A percentile compares a stretch with the other conserved stretches of the same genome.
phyloP scores from a whole-genome alignment of 1,284 basidiomycete species.

The Ganoderma resinaceum region DNA sequence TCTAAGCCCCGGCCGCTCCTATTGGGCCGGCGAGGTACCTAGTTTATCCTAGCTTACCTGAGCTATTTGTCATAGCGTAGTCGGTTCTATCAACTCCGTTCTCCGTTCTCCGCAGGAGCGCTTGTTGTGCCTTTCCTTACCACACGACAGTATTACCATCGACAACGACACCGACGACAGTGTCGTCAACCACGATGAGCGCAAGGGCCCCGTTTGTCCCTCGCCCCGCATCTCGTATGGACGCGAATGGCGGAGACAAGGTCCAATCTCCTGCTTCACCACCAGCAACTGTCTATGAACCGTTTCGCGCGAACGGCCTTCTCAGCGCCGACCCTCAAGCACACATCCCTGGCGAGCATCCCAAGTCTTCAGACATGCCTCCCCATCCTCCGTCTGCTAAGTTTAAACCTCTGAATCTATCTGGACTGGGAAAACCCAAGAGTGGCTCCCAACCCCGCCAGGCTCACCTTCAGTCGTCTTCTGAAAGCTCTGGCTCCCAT shows the following conservation, averaged over 20 bases:
- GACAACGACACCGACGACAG: background rate
- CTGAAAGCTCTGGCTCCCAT: conserved; percentile 21
- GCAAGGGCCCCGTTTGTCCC: conserved; percentile 29
- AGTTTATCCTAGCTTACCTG: too few species aligned
- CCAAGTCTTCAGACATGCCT: background rate
- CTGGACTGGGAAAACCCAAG: conserved; percentile 34
- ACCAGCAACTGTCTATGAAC: conserved; percentile 11
- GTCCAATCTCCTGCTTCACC: conserved; percentile 3
- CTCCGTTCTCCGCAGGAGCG: too few species aligned
- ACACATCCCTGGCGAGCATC: conserved; percentile 7
- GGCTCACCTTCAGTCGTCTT: conserved; percentile 21
- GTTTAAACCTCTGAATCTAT: conserved; percentile 40
- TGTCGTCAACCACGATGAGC: conserved; percentile 20
- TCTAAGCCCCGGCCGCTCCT: too few species aligned
- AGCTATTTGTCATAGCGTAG: too few species aligned
- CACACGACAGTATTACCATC: too few species aligned
- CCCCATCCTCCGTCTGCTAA: conserved; percentile 10
- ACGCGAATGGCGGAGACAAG: background rate
- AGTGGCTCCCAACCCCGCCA: conserved; percentile 1
- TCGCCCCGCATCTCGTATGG: conserved; percentile 21
- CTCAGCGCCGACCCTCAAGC: conserved; percentile 13
- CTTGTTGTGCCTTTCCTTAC: too few species aligned
- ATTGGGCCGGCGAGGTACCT: too few species aligned
- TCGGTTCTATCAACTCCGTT: too few species aligned
- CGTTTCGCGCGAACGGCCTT: conserved; percentile 28